A percentile compares a stretch with the other conserved stretches of the same genome.
Conservation (phyloP, 768 basidiomycete genomes). For the Clitopilus passeckerianus region DNA sequence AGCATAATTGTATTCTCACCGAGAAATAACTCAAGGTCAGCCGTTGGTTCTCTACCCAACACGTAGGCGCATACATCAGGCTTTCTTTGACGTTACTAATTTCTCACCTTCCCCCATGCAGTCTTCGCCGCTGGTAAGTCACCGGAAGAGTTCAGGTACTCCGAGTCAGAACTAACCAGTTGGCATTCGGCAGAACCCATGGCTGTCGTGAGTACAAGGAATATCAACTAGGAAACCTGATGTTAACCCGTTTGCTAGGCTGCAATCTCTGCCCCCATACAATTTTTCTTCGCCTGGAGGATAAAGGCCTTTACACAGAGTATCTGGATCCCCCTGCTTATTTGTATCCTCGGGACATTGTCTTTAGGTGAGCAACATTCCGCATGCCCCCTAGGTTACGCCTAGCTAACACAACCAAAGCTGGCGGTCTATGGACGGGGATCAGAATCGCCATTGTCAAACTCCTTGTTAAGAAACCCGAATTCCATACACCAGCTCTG, state of each 20-base stretch:
- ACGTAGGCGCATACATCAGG: slow-evolving; percentile 11
- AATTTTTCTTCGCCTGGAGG: slow-evolving; percentile 36
- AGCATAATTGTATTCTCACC: neutral
- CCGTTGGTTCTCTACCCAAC: slow-evolving; percentile 16
- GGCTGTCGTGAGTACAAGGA: slow-evolving; percentile 20
- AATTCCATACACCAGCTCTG: slow-evolving; percentile 25
- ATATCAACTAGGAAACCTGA: neutral
- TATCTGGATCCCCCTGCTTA: slow-evolving; percentile 17
- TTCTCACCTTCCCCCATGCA: slow-evolving; percentile 3
- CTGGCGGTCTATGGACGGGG: slow-evolving; percentile 26
- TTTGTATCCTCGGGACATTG: slow-evolving; percentile 19
- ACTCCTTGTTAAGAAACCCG: slow-evolving; percentile 20
- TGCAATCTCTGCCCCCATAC: slow-evolving; percentile 32
- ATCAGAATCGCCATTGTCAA: slow-evolving; percentile 18
- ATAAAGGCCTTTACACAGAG: slow-evolving; percentile 26
- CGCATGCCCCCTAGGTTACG: neutral
- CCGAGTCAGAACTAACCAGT: neutral
- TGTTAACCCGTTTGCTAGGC: slow-evolving; percentile 17
- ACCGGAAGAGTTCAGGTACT: neutral
- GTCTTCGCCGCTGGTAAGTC: slow-evolving; percentile 25
- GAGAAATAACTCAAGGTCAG: slow-evolving; percentile 2
- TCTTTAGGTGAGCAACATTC: slow-evolving; percentile 22
- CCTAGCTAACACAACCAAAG: slow-evolving; percentile 10
- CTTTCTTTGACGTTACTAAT: neutral
- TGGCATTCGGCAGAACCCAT: slow-evolving; percentile 21